A percentile compares a stretch with the other conserved stretches of the same genome.
Conservation (phyloP, 306 rosid species). For the Prunus campanulata region DNA sequence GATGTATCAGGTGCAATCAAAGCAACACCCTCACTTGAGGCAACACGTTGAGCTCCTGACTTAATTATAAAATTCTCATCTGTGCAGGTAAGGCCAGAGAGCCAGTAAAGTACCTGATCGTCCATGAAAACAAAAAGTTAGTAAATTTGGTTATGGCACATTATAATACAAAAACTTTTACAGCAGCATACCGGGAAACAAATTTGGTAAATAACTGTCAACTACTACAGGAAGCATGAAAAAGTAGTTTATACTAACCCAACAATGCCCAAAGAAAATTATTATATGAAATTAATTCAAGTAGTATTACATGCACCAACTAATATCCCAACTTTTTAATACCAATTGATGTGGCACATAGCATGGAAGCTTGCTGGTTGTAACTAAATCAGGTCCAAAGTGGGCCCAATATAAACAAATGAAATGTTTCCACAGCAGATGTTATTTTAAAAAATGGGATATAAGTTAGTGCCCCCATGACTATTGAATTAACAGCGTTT, state of each 20-base stretch:
- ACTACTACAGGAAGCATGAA: background rate
- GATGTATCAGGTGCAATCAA: slow-evolving; percentile 84
- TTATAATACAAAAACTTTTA: background rate
- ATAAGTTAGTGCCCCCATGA: too few species aligned
- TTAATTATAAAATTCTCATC: slow-evolving; percentile 81
- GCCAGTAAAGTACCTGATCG: slow-evolving; percentile 79
- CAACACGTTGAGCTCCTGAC: slow-evolving; percentile 84
- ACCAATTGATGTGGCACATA: too few species aligned
- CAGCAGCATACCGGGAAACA: background rate
- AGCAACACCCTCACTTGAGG: slow-evolving; percentile 71
- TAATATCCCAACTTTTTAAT: background rate
- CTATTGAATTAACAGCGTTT: background rate
- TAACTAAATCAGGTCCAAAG: too few species aligned
- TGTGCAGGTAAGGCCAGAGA: slow-evolving; percentile 83
- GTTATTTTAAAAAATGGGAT: too few species aligned
- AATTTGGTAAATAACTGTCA: background rate
- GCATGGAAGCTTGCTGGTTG: too few species aligned
- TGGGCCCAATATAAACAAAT: too few species aligned
- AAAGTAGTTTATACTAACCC: background rate
- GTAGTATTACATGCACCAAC: background rate
- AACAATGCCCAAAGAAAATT: background rate
- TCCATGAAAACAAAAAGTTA: background rate
- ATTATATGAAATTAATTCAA: background rate
- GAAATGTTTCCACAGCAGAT: too few species aligned
- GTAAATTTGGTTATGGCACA: background rate